Evolutionary conservation across 192 early-diverging fungal species (phyloP).

Genomic region (Fimicolochytrium jonesii): DNA sequence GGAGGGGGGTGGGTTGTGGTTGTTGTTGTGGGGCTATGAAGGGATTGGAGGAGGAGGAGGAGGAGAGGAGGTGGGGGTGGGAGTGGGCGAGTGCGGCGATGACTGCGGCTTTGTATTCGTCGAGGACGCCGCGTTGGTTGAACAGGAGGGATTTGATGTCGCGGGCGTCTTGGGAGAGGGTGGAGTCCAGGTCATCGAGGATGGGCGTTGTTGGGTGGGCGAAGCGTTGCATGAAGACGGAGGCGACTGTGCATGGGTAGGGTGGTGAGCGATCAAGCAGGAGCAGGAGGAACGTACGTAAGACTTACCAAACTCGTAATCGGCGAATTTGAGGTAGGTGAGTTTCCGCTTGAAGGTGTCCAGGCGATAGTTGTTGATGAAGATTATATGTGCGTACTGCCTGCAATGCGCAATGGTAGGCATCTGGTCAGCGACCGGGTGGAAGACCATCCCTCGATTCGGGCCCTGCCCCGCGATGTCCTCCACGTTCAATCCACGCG

Average conservation of each 20-base stretch:
- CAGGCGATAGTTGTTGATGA: slow-evolving; percentile 46
- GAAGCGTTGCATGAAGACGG: slow-evolving; percentile 40
- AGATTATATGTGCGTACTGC: slow-evolving; percentile 49
- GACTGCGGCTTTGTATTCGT: slow-evolving; percentile 32
- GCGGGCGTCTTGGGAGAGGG: slow-evolving; percentile 40
- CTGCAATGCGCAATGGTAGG: slow-evolving; percentile 11
- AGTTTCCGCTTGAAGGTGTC: slow-evolving; percentile 56
- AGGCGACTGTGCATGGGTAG: slow-evolving; percentile 21
- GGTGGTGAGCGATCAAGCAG: background rate
- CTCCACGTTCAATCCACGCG: too few species aligned
- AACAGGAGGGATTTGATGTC: slow-evolving; percentile 41
- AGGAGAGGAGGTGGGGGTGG: background rate
- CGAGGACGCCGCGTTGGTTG: slow-evolving; percentile 40
- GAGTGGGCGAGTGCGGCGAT: slow-evolving; percentile 2
- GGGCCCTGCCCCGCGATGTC: too few species aligned
- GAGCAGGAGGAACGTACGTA: background rate
- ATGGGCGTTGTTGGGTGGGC: slow-evolving; percentile 13
- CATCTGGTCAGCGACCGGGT: too few species aligned
- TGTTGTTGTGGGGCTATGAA: background rate
- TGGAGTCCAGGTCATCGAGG: slow-evolving; percentile 39
- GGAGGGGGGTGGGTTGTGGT: slow-evolving; percentile 10
- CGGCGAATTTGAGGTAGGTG: slow-evolving; percentile 34
- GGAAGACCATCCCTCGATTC: too few species aligned
- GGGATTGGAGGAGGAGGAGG: background rate
- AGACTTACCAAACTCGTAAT: slow-evolving; percentile 42